Evolutionary conservation across 441 rosid species (phyloP), one percentile per base, ranked within the genome.

Genomic region (Populus hybrid): DNA sequence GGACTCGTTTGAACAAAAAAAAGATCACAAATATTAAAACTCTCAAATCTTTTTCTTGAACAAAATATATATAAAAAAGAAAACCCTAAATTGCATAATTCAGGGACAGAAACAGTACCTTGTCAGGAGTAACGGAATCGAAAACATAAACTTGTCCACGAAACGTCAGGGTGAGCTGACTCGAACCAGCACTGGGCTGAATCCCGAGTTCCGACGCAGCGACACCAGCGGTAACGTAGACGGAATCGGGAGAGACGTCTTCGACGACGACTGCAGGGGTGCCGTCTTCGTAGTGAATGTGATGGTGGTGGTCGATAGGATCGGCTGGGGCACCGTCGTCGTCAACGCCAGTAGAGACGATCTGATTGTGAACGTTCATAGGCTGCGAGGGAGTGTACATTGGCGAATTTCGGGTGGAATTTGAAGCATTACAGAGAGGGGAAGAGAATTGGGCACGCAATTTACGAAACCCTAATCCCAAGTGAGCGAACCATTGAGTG

Each of bases 141-240:
- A 92, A 95, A 10, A 93, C 97, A 81, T 91, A 95, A 81, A 95
- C 97, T 76, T 93, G 98, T 23, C 99, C 98, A 2, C 95, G 94
- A 81, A 93, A 95, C 28, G 99, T 89, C 82, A 95, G 89, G 4
- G 94, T 90, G 21, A 95, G 92, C 85, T 92, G 97, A 84, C 87
- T 90, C 2, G 93, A 85, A 20, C 82, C 87, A 23, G 88, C 91
- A 24, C 50, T 80, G 0, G 80, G 83, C 9, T 85, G 91, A 65
- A 87, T 61, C 30, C 12, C 79, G 26, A 78, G 78, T 5, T 84
- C 84, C 38, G 92, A 78, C 6, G 64, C 79, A 35, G 84, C 63
- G 70, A 72, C 81, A 40, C 63, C 82, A 73, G 78, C 85, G 75
- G 86, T 42, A 23, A 77, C 86, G 66, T 89, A 90, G 4, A 83